These are phyloP conservation scores for Aspergillus homomorphus DNA, from an alignment of 495 filamentous ascomycete species.

Conservation along the genomic window DNA sequence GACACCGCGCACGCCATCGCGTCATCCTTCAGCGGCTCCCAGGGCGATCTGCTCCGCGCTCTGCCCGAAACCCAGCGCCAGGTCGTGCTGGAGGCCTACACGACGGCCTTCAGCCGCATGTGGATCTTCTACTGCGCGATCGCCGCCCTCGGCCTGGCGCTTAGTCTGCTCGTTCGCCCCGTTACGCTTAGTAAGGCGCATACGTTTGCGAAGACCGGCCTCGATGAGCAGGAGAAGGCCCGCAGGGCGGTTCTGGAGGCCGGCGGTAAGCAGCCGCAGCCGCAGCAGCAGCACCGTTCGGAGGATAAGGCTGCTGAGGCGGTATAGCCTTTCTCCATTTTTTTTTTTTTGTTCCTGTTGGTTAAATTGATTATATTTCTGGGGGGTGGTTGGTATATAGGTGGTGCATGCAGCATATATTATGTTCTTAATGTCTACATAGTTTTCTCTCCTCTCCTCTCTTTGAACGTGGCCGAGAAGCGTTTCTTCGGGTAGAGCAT, in stretches of 20 bases:
- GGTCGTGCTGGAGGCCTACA: conserved; percentile 54
- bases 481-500: too few species aligned
- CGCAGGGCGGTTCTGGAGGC: conserved; percentile 36
- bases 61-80: conserved; percentile 46
- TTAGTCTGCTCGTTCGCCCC: conserved; percentile 54
- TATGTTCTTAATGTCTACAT: neutral
- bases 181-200: conserved; percentile 58
- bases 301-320: conserved; percentile 17
- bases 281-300: conserved; percentile 1
- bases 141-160: conserved; percentile 50
- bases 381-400: too few species aligned
- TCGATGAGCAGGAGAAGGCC: conserved; percentile 50
- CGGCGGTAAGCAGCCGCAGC: too few species aligned
- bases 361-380: too few species aligned
- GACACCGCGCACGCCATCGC: conserved; percentile 31
- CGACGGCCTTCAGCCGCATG: conserved; percentile 58
- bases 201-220: conserved; percentile 59
- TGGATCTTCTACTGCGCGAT: conserved; percentile 64
- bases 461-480: neutral
- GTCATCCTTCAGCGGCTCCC: conserved; percentile 54
- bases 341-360: too few species aligned
- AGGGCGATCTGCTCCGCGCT: conserved; percentile 50
- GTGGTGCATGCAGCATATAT: too few species aligned
- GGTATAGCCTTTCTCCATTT: conserved; percentile 18
- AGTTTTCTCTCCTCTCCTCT: neutral